Base-by-base conservation (phyloP, 371 early-diverging fungal species). In the Phascolomyces articulosus region DNA sequence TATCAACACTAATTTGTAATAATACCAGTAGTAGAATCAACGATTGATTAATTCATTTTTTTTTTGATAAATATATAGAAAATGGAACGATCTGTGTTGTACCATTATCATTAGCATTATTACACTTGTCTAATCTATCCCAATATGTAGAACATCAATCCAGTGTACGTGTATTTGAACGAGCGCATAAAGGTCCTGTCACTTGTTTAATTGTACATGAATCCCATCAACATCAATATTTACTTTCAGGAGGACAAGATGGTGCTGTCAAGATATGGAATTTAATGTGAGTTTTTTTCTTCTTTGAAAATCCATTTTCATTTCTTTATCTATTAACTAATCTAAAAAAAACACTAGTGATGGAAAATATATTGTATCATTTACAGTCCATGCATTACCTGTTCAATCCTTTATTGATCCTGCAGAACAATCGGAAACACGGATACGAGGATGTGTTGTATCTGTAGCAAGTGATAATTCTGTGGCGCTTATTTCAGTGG, bases 201-300 rank as follows among this genome's bases (percentile, higher is more conserved):
- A 87, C 87, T 0, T 84, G 85, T 61, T 71, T 89, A 55, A 78
- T 82, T 62, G 82, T 82, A 0, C 85, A 87, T 15, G 84, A 85
- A 40, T 76, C 78, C 15, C 72, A 79, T 24, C 78, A 75, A 20
- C 77, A 82, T n/a, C 79, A 83, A 13, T 85, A 88, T 64, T 53
- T 86, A 10, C 48, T 87, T n/a, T 87, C 85, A 1, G 85, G 93
- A 24, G 88, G 91, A 8, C 73, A 69, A 21, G 92, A 92, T 70
- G 90, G 91, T 28, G 82, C 86, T 10, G 86, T 92, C 23, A 83
- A 85, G 66, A 85, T 93, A 26, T 94, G 95, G 95, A 87, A 89
- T 58, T 60, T 91, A 11, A 86, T 87, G 91, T 91, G 83, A 73
- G 83, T 53, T 24, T 44, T 4, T 44, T 0, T 38, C 9, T 6